These are phyloP conservation scores for Fusarium marasasianum DNA, from an alignment of 2,329 filamentous ascomycete genomes.

Conservation along the genomic window DNA sequence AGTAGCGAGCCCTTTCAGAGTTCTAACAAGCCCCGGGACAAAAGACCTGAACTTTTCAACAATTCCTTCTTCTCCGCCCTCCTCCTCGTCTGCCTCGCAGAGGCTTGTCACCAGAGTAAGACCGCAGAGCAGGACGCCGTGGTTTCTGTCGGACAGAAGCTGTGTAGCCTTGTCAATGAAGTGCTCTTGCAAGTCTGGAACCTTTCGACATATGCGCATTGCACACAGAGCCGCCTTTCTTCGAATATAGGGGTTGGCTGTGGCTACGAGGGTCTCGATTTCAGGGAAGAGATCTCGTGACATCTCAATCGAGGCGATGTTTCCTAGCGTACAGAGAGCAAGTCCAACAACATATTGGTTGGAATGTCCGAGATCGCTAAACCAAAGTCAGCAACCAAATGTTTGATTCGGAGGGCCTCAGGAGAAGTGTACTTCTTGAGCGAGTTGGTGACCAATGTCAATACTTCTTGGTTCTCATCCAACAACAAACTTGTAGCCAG, in stretches of 20 bases:
- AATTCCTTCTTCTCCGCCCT: conserved; percentile 88
- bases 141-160: conserved; percentile 90
- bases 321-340: conserved; percentile 93
- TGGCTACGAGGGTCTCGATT: conserved; percentile 90
- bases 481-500: conserved; percentile 94
- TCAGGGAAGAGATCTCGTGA: conserved; percentile 96
- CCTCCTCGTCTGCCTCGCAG: conserved; percentile 93
- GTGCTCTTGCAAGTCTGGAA: conserved; percentile 96
- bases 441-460: conserved; percentile 97
- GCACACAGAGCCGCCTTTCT: conserved; percentile 98
- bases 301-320: conserved; percentile 98
- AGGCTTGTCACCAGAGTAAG: conserved; percentile 90
- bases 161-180: conserved; percentile 94
- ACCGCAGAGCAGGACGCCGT: conserved; percentile 92
- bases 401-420: neutral
- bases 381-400: conserved; percentile 24
- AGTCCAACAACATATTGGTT: conserved; percentile 99
- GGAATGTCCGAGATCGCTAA: conserved; percentile 91
- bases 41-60: conserved; percentile 91
- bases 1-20: conserved; percentile 89
- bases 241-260: conserved; percentile 97
- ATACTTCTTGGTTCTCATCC: conserved; percentile 97
- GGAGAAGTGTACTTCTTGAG: conserved; percentile 81
- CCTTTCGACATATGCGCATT: conserved; percentile 98
- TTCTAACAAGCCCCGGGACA: conserved; percentile 86